A percentile compares a stretch with the other conserved stretches of the same genome.
Conservation (phyloP, 306 rosid species). For the Vigna radiata region DNA sequence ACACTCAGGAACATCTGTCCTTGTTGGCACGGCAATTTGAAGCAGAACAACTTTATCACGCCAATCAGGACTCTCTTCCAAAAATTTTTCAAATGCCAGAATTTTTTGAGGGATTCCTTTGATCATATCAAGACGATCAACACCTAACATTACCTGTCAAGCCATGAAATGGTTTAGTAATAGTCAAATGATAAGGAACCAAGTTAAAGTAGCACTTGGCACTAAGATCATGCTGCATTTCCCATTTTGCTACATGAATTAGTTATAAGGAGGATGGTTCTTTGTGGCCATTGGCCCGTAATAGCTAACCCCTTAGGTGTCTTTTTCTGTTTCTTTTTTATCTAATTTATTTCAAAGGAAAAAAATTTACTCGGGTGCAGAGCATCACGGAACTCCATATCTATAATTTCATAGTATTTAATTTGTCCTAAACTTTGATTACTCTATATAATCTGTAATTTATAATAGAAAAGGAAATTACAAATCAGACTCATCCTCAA, state of each 20-base stretch:
- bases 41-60: slow-evolving; percentile 86
- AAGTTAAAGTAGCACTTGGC: slow-evolving; percentile 18
- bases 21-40: slow-evolving; percentile 96
- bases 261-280: too few relatives aligned
- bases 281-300: too few relatives aligned
- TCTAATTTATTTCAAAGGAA: slow-evolving; percentile 19
- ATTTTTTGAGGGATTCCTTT: slow-evolving; percentile 97
- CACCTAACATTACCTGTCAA: slow-evolving; percentile 91
- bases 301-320: not conserved
- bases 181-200: slow-evolving; percentile 14
- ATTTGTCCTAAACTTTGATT: slow-evolving; percentile 26
- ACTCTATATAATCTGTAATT: slow-evolving; percentile 31
- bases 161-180: slow-evolving; percentile 34
- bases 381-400: slow-evolving; percentile 13
- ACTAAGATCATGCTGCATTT: not conserved
- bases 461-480: slow-evolving; percentile 13
- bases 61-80: slow-evolving; percentile 79
- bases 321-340: slow-evolving; percentile 7
- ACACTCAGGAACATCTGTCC: slow-evolving; percentile 98
- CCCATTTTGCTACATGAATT: too few relatives aligned
- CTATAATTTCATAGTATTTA: slow-evolving; percentile 16
- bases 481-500: slow-evolving; percentile 7
- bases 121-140: slow-evolving; percentile 95
- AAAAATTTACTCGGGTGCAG: slow-evolving; percentile 19
- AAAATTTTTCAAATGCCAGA: slow-evolving; percentile 87